phyloP scores from a whole-genome alignment of 2,329 filamentous ascomycete species.

The Fusarium guadeloupense region DNA sequence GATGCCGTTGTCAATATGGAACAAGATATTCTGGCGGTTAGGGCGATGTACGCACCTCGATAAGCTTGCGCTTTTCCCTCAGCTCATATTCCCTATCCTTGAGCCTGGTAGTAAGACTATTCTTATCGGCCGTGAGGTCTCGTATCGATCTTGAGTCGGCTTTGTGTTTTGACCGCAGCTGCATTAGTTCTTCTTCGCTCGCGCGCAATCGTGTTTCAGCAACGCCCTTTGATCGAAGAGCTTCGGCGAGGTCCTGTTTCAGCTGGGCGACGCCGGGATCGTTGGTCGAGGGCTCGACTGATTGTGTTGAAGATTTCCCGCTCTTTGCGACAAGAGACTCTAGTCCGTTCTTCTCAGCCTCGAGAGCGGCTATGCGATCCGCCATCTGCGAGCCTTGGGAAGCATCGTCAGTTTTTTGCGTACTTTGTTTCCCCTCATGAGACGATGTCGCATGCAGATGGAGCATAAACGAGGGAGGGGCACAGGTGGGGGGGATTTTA shows the following conservation, averaged over 20 bases:
- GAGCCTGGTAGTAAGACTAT: constrained; percentile 70
- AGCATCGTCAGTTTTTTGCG: constrained; percentile 30
- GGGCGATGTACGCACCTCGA: constrained; percentile 65
- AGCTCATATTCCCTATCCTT: constrained; percentile 88
- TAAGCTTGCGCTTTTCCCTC: constrained; percentile 80
- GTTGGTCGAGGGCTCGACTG: constrained; percentile 31
- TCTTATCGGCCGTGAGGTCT: constrained; percentile 69
- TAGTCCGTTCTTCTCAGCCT: constrained; percentile 63
- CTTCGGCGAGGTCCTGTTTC: constrained; percentile 76
- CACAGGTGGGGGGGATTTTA: constrained; percentile 30
- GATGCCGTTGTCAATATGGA: constrained; percentile 26
- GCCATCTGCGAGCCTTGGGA: constrained; percentile 69
- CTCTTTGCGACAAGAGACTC: constrained; percentile 44
- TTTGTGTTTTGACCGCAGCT: constrained; percentile 67
- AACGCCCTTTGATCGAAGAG: constrained; percentile 76
- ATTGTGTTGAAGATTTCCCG: constrained; percentile 26
- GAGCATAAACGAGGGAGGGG: constrained; percentile 23
- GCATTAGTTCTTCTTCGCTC: constrained; percentile 70
- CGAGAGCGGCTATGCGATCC: constrained; percentile 71
- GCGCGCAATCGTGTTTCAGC: constrained; percentile 71
- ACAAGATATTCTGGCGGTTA: neutral
- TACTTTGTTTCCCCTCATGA: neutral
- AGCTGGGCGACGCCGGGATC: constrained; percentile 59
- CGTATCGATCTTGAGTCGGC: constrained; percentile 70
- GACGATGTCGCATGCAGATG: constrained; percentile 9